Evolutionary conservation across 352 stramenopile genomes (phyloP).

Genomic region (Pythium periplocum): DNA sequence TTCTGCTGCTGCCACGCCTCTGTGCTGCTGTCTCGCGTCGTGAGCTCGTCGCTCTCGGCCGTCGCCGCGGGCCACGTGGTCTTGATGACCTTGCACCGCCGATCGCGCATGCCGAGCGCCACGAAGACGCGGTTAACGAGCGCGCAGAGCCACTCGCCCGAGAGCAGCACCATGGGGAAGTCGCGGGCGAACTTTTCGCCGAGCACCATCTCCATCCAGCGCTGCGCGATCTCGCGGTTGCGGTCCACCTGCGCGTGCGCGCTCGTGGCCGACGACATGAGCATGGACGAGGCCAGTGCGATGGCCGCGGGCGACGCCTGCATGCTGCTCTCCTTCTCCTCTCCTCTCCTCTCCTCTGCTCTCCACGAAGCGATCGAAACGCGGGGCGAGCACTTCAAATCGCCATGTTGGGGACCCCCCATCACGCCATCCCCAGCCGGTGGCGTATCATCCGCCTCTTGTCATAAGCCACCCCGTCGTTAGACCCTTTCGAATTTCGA

Average conservation of each 20-base stretch:
- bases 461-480: too few relatives aligned
- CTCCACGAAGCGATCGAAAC: too few relatives aligned
- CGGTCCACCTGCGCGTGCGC: constrained; percentile 12
- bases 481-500: too few relatives aligned
- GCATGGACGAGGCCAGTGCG: constrained; percentile 14
- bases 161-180: constrained; percentile 49
- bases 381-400: too few relatives aligned
- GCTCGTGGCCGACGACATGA: background rate
- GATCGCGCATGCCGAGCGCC: constrained; percentile 72
- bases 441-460: too few relatives aligned
- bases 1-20: constrained; percentile 25
- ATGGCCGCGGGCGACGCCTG: constrained; percentile 19
- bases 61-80: constrained; percentile 19
- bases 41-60: background rate
- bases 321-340: constrained; percentile 10
- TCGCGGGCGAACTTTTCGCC: constrained; percentile 59
- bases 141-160: constrained; percentile 57
- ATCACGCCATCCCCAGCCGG: too few relatives aligned
- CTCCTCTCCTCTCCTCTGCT: background rate
- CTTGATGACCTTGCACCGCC: constrained; percentile 14
- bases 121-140: constrained; percentile 71
- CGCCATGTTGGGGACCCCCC: too few relatives aligned
- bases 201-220: constrained; percentile 88
- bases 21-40: constrained; percentile 13
- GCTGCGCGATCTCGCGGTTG: constrained; percentile 66